Evolutionary conservation across 495 filamentous ascomycete species (phyloP), one percentile per base, ranked within the genome.

Genomic region (Physcia stellaris): DNA sequence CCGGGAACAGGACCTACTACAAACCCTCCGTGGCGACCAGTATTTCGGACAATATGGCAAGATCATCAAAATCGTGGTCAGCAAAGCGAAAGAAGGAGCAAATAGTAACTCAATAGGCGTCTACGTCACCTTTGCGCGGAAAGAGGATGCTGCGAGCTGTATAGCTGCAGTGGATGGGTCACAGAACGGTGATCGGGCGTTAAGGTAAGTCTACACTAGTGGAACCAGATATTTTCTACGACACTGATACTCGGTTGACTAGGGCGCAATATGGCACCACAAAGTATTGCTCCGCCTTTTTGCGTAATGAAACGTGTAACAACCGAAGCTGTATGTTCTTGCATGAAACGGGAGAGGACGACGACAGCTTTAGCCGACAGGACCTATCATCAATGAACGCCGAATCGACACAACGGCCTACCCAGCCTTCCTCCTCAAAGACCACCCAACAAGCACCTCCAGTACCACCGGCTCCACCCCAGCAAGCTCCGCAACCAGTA

Each of bases 31-130:
- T 33, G 83, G 84, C 30, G 68, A 71, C 32, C 77, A 93, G 45
- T 99, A 95, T 55, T 99, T 99, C 52, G 92, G 92, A 4, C 92
- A 96, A 54, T 99, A 99, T 55, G 92, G 92, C 46, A 88, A 90
- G 53, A 99, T 99, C 46, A 76, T 90, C 47, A 99, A 99, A 53
- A 96, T 99, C 27, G 93, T 94, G 31, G 93, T 99, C 39, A 95
- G 87, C 64, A 96, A 94, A 55, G 77, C 86, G 2, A 88, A 87
- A 56, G 73, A 76, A 9, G 74, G 76, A 39, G 70, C 76, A 11
- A 74, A 80, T 44, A 69, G 71, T 37, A 80, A 85, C 43, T 85
- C 86, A 1, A 82, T 96, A 6, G 92, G 92, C 21, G 85, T 99
- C 35, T 96, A 99, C 52, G 90, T 99, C 24, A 99, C 92, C 0